A percentile compares a stretch with the other conserved stretches of the same genome.
These are phyloP conservation scores for Candida endomychidarum DNA, from an alignment of 805 yeast genomes.

Conservation along the genomic window DNA sequence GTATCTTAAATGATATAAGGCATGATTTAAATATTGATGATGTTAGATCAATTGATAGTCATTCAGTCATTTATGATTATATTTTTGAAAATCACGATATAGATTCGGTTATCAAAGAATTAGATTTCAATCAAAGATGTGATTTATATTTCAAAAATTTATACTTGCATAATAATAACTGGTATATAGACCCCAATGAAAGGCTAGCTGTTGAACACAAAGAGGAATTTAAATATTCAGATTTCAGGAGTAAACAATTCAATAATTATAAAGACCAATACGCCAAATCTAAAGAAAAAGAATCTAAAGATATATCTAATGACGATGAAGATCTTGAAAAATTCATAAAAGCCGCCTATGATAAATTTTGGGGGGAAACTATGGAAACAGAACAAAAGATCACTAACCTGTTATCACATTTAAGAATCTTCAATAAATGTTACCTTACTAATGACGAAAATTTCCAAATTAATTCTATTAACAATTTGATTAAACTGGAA, in stretches of 20 bases:
- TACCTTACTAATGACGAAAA: conserved; percentile 30
- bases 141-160: conserved; percentile 45
- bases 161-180: conserved; percentile 37
- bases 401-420: conserved; percentile 43
- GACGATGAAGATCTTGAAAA: conserved; percentile 21
- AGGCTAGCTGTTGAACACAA: conserved; percentile 26
- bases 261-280: conserved; percentile 28
- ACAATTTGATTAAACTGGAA: conserved; percentile 7
- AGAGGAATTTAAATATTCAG: conserved; percentile 28
- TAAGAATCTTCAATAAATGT: conserved; percentile 49
- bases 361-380: conserved; percentile 24
- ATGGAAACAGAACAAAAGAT: conserved; percentile 33
- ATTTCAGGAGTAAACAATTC: conserved; percentile 23
- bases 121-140: conserved; percentile 40
- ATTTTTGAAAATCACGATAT: conserved; percentile 12
- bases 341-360: conserved; percentile 28
- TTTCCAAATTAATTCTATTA: conserved; percentile 9
- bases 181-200: conserved; percentile 42
- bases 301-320: conserved; percentile 18
- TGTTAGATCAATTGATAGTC: conserved; percentile 17
- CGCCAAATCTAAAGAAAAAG: conserved; percentile 18
- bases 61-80: conserved; percentile 20
- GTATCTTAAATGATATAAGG: neutral
- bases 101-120: conserved; percentile 7
- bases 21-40: conserved; percentile 11